These are phyloP conservation scores for Paramarasmius palmivorus DNA, from an alignment of 1,284 basidiomycete genomes.

Conservation along the genomic window DNA sequence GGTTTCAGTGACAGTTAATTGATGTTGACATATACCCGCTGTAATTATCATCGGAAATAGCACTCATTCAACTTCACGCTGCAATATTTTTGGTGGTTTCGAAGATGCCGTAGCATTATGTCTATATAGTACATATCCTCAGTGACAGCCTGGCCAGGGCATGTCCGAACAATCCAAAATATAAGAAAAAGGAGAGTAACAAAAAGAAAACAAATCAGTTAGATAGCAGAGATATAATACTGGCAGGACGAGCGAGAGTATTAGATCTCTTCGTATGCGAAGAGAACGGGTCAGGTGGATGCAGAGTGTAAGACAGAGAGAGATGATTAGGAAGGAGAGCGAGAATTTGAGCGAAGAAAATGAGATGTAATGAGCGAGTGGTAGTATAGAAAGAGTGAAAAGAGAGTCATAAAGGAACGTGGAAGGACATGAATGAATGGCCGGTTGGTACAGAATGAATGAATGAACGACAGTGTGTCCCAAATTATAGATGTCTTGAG, in stretches of 20 bases:
- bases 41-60: no score
- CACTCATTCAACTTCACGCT: not conserved
- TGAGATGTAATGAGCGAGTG: not conserved
- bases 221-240: constrained; percentile 31
- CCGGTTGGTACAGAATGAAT: constrained; percentile 4
- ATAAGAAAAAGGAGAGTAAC: constrained; percentile 11
- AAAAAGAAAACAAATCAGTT: constrained; percentile 31
- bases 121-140: constrained; percentile 15
- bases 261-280: constrained; percentile 20
- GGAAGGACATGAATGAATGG: not conserved
- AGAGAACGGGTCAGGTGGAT: constrained; percentile 11
- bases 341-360: not conserved
- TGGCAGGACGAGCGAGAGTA: constrained; percentile 22
- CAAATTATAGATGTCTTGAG: no score
- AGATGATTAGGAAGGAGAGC: constrained; percentile 16
- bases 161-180: constrained; percentile 34
- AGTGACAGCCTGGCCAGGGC: constrained; percentile 10
- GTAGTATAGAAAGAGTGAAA: not conserved
- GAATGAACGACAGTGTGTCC: not conserved
- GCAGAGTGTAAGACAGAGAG: constrained; percentile 18
- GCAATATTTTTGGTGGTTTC: not conserved
- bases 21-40: not conserved
- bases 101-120: constrained; percentile 9
- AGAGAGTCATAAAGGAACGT: not conserved
- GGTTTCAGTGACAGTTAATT: constrained; percentile 31